Percentiles rank a stretch among this genome's conserved stretches.
Evolutionary conservation across 1,284 basidiomycete genomes (phyloP).

Genomic region (Somion occarium): DNA sequence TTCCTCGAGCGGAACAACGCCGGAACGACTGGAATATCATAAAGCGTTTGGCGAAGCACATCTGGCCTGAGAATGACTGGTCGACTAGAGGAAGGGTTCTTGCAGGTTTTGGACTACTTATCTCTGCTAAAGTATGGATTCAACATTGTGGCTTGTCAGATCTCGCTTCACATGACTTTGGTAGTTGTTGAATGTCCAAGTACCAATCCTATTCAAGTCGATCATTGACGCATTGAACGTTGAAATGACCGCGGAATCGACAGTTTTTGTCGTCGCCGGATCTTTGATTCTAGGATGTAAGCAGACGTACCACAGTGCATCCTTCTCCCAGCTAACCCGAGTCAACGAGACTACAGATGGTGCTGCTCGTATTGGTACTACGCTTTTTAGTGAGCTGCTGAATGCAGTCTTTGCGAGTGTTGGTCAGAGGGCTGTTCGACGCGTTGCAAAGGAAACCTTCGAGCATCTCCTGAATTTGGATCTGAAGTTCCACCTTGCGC

Average conservation of each 20-base stretch:
- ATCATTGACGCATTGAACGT: slow-evolving; percentile 90
- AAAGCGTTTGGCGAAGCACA: slow-evolving; percentile 56
- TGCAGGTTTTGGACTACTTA: slow-evolving; percentile 76
- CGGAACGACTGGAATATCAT: slow-evolving; percentile 66
- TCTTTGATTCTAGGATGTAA: slow-evolving; percentile 87
- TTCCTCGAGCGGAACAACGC: slow-evolving; percentile 47
- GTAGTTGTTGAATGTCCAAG: slow-evolving; percentile 90
- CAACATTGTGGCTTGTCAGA: not conserved
- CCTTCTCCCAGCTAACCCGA: slow-evolving; percentile 4
- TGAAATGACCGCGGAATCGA: slow-evolving; percentile 71
- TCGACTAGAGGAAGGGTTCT: slow-evolving; percentile 75
- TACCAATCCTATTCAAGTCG: slow-evolving; percentile 92
- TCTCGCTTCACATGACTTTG: too few species aligned
- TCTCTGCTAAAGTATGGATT: slow-evolving; percentile 76
- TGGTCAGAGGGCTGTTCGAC: slow-evolving; percentile 90
- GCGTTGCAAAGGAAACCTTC: slow-evolving; percentile 92
- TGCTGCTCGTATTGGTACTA: slow-evolving; percentile 84
- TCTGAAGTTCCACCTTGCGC: slow-evolving; percentile 87
- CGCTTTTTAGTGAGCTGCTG: slow-evolving; percentile 86
- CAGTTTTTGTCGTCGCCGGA: slow-evolving; percentile 90
- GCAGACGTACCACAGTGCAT: slow-evolving; percentile 28
- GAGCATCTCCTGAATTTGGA: slow-evolving; percentile 90
- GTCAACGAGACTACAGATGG: slow-evolving; percentile 60
- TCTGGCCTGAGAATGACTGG: slow-evolving; percentile 79
- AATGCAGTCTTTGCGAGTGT: slow-evolving; percentile 98